Conservation (phyloP, 495 filamentous ascomycete genomes). For the Neurospora sp. region DNA sequence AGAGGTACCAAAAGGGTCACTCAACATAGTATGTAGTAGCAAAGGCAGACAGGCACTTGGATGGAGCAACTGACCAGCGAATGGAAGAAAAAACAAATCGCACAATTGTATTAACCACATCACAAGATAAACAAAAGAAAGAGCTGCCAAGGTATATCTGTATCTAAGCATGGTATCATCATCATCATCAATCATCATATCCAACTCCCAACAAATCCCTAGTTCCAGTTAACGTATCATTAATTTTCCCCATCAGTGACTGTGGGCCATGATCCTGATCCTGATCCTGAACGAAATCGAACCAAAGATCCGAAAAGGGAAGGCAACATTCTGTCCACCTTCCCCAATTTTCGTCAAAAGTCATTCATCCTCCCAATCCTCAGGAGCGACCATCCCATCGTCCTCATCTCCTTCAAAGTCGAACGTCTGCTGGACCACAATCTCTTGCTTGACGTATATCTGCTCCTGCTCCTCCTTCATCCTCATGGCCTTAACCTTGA, state of each 20-base stretch:
- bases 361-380: neutral
- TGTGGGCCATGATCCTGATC: neutral
- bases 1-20: neutral
- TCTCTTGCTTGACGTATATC: neutral
- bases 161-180: neutral
- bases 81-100: neutral
- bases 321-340: neutral
- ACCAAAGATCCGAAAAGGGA: neutral
- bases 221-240: neutral
- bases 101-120: neutral
- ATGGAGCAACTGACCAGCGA: neutral
- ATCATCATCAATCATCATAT: neutral
- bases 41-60: neutral
- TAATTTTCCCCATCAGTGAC: neutral
- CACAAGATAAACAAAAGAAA: neutral
- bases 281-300: neutral
- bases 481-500: neutral
- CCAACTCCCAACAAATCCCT: neutral
- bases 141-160: neutral
- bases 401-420: neutral
- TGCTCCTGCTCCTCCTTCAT: neutral
- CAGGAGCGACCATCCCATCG: neutral
- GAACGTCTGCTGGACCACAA: neutral
- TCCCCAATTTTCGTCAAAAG: neutral
- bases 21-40: neutral